These are phyloP conservation scores for Russula sp. DNA, from an alignment of 768 basidiomycete genomes.

Conservation along the genomic window DNA sequence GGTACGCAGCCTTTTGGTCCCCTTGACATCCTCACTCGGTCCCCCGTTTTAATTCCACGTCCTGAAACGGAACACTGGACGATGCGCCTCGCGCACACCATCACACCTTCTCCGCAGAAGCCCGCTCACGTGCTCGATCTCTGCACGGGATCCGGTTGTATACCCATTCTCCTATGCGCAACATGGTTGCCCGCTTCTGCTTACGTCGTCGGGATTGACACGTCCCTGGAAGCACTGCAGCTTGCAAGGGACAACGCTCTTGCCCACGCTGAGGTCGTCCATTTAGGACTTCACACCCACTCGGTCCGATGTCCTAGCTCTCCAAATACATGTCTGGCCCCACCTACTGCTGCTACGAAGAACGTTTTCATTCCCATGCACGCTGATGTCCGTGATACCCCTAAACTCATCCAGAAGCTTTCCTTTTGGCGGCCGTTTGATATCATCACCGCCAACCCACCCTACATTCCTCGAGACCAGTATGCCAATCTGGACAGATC, in stretches of 20 bases:
- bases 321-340: not conserved
- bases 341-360: not conserved
- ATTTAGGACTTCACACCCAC: not conserved
- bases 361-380: slow-evolving; percentile 31
- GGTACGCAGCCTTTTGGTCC: slow-evolving; percentile 88
- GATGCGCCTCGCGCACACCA: slow-evolving; percentile 45
- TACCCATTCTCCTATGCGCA: slow-evolving; percentile 76
- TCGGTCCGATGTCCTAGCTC: not conserved
- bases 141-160: slow-evolving; percentile 90
- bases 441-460: slow-evolving; percentile 78
- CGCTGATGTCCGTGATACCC: slow-evolving; percentile 35
- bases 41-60: slow-evolving; percentile 88
- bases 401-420: slow-evolving; percentile 8
- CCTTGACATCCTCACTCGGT: slow-evolving; percentile 60
- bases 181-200: slow-evolving; percentile 49
- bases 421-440: slow-evolving; percentile 46
- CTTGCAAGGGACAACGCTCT: slow-evolving; percentile 42
- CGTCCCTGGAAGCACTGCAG: slow-evolving; percentile 49
- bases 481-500: slow-evolving; percentile 57
- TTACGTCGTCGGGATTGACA: slow-evolving; percentile 59
- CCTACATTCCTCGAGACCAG: slow-evolving; percentile 69
- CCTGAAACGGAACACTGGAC: slow-evolving; percentile 92
- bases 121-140: slow-evolving; percentile 61
- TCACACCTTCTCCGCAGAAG: slow-evolving; percentile 32
- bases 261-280: slow-evolving; percentile 19